Conservation (phyloP, 2,329 filamentous ascomycete genomes). For the Fusarium dlaminii region DNA sequence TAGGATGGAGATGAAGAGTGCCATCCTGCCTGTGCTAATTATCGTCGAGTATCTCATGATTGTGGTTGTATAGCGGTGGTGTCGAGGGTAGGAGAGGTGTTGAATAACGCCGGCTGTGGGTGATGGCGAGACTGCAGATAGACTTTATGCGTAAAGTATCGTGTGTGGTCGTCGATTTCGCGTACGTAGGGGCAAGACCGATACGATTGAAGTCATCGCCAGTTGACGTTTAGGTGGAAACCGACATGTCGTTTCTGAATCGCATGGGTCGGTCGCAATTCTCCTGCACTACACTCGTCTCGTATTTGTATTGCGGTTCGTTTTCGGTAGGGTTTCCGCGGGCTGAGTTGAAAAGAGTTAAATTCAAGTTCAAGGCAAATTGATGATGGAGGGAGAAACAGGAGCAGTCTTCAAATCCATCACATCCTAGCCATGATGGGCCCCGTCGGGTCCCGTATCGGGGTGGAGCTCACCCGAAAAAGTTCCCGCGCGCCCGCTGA, state of each 20-base stretch:
- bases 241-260: slow-evolving; percentile 29
- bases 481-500: slow-evolving; percentile 9
- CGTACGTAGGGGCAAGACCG: slow-evolving; percentile 24
- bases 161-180: slow-evolving; percentile 26
- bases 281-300: background rate
- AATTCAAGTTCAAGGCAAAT: background rate
- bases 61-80: background rate
- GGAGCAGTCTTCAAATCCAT: background rate
- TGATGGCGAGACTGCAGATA: slow-evolving; percentile 3
- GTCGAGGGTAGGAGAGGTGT: background rate
- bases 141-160: slow-evolving; percentile 8
- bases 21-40: slow-evolving; percentile 11
- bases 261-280: background rate
- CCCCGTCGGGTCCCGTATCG: background rate
- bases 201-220: slow-evolving; percentile 22
- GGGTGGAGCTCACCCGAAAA: background rate
- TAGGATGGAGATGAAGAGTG: slow-evolving; percentile 27
- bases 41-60: slow-evolving; percentile 24
- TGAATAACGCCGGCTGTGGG: background rate
- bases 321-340: background rate
- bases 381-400: slow-evolving; percentile 9
- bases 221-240: slow-evolving; percentile 30
- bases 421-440: slow-evolving; percentile 17
- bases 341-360: background rate
- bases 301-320: background rate